Base-by-base conservation (phyloP, 2,329 filamentous ascomycete species). In the Purpureocillium lavendulum region DNA sequence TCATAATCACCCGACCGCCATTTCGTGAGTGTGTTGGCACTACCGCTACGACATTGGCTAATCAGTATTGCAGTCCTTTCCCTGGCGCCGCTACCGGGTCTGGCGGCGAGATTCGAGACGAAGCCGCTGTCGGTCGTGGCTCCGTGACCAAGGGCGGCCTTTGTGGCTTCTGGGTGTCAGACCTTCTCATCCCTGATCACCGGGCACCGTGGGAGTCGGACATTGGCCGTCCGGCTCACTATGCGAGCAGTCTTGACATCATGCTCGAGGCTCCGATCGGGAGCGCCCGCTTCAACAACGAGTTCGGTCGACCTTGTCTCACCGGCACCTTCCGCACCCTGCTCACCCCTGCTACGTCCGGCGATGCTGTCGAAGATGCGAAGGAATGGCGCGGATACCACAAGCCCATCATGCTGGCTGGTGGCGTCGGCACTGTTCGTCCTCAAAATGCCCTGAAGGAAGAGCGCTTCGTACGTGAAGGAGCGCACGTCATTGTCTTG, bases 321-420 rank as follows among this genome's bases (percentile, higher is more conserved):
- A 77, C 83, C 3, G 92, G 92, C 16, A 90, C 88, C 57, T 98
- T 98, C 71, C 76, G 90, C 44, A 98, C 92, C 1, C 73, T 98
- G 30, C 77, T 94, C 24, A 84, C 82, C 1, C 51, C 45, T 5
- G 45, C 45, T 2, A 32, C 43, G 13, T 14, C 46, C 2, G 38
- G 32, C 7, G 34, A 39, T 16, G 50, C 57, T 28, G 76, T 75
- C 31, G 64, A 64, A 30, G 60, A 64, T 30, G 66, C 70, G 36
- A 38, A 35, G 8, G 58, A 59, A 4, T 75, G 87, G 55, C 77
- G 90, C 50, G 92, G 92, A 17, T 98, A 94, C 59, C 92, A 97
- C 65, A 98, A 98, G 68, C 92, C 92, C 9, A 96, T 95, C 60
- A 94, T 96, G 87, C 87, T 98, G 65, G 92, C 92, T 45, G 92